These are phyloP conservation scores for Peronosclerospora sorghi DNA, from an alignment of 352 stramenopile genomes.

Conservation along the genomic window DNA sequence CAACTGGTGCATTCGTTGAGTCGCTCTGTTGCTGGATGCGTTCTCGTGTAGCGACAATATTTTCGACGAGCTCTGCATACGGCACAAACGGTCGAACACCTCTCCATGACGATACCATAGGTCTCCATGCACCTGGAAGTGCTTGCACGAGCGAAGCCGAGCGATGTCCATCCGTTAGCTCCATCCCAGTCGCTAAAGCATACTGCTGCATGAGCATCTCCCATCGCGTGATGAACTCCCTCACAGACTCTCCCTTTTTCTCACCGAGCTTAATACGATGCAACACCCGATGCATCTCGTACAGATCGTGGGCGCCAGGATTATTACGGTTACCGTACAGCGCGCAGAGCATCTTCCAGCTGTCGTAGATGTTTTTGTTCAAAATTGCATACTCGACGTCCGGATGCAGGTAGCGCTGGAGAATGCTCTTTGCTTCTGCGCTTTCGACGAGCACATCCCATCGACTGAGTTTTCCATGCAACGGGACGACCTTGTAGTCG, in stretches of 20 bases:
- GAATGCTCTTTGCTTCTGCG: constrained; percentile 35
- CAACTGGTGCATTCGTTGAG: neutral
- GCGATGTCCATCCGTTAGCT: constrained; percentile 30
- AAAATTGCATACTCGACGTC: constrained; percentile 36
- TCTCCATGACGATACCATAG: constrained; percentile 22
- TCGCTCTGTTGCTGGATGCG: constrained; percentile 15
- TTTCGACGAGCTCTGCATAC: constrained; percentile 29
- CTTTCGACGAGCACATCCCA: constrained; percentile 30
- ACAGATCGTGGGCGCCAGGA: constrained; percentile 23
- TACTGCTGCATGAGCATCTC: constrained; percentile 37
- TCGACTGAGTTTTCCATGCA: constrained; percentile 17
- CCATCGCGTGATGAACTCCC: constrained; percentile 29
- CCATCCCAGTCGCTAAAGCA: constrained; percentile 21
- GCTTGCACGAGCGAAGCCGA: constrained; percentile 27
- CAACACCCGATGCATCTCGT: constrained; percentile 35
- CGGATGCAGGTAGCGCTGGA: constrained; percentile 34
- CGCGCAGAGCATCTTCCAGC: constrained; percentile 31
- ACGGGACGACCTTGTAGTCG: neutral
- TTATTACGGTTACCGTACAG: constrained; percentile 28
- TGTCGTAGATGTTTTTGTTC: constrained; percentile 43
- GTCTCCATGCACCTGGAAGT: constrained; percentile 19
- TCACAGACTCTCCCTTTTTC: constrained; percentile 25
- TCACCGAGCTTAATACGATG: constrained; percentile 33
- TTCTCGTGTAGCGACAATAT: constrained; percentile 16
- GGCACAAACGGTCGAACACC: constrained; percentile 30